Percentiles rank a stretch among this genome's conserved stretches.
These are phyloP conservation scores for Mixia osmundae DNA, from an alignment of 1,284 basidiomycete species.

Conservation along the genomic window DNA sequence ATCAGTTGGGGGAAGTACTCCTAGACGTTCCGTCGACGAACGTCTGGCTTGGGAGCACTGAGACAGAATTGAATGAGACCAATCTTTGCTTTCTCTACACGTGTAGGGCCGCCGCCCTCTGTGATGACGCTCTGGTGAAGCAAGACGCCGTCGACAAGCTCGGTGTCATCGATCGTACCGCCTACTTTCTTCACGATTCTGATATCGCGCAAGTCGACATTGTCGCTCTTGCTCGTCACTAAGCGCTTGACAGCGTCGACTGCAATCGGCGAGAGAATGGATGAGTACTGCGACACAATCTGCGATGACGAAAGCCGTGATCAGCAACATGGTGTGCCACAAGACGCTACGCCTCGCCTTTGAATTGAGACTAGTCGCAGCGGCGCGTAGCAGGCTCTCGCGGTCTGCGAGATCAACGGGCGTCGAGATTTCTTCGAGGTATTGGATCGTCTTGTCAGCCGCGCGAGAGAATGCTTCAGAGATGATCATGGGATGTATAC, in stretches of 20 bases:
- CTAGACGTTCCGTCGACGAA: constrained; percentile 24
- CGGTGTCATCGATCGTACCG: constrained; percentile 96
- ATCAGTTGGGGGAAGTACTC: neutral
- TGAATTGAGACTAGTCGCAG: constrained; percentile 86
- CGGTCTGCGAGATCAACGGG: constrained; percentile 82
- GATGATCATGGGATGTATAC: constrained; percentile 90
- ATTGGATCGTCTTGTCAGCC: constrained; percentile 79
- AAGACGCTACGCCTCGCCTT: constrained; percentile 35
- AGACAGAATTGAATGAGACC: constrained; percentile 97
- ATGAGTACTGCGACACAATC: constrained; percentile 99
- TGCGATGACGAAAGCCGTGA: constrained; percentile 19
- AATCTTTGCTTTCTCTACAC: constrained; percentile 97
- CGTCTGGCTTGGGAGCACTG: constrained; percentile 90
- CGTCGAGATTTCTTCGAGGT: constrained; percentile 72
- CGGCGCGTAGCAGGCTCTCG: constrained; percentile 65
- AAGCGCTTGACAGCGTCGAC: constrained; percentile 85
- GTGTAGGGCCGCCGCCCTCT: constrained; percentile 72
- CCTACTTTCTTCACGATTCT: constrained; percentile 96
- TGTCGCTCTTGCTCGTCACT: constrained; percentile 47
- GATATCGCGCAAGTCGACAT: constrained; percentile 89
- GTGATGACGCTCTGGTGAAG: constrained; percentile 85
- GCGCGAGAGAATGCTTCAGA: constrained; percentile 90
- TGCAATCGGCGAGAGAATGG: constrained; percentile 87
- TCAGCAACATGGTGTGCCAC: too few species aligned
- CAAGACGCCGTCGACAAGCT: constrained; percentile 59